Evolutionary conservation across 352 stramenopile genomes (phyloP).

Genomic region (Vaucheria bursata): DNA sequence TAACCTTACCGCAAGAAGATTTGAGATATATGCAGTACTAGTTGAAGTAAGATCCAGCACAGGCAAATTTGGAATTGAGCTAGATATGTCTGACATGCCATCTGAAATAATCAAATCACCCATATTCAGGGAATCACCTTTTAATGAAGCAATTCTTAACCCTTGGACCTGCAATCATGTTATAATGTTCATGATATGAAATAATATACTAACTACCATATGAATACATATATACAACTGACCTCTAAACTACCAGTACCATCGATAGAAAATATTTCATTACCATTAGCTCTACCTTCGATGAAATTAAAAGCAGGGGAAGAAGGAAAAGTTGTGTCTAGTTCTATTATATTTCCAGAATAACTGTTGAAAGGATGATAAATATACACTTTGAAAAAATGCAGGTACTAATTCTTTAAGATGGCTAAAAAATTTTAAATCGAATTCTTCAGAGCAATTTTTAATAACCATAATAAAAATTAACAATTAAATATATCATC

Average conservation of each 20-base stretch:
- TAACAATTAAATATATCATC: conserved; percentile 14
- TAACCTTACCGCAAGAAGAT: too few relatives aligned
- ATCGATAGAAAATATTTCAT: conserved; percentile 26
- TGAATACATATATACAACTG: neutral
- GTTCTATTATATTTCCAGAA: conserved; percentile 6
- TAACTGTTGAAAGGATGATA: conserved; percentile 1
- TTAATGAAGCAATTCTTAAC: too few relatives aligned
- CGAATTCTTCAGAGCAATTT: conserved; percentile 17
- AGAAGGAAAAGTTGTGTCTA: neutral
- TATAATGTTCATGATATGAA: too few relatives aligned
- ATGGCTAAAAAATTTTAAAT: too few relatives aligned
- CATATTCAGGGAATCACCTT: too few relatives aligned
- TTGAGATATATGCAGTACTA: too few relatives aligned
- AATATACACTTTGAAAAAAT: conserved; percentile 5
- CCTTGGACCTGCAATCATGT: too few relatives aligned
- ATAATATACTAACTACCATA: too few relatives aligned
- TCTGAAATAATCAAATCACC: too few relatives aligned
- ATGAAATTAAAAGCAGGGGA: conserved; percentile 39
- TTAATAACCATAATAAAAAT: conserved; percentile 14
- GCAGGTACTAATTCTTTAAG: conserved; percentile 9
- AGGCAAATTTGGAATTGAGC: too few relatives aligned
- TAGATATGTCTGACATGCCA: too few relatives aligned
- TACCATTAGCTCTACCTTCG: conserved; percentile 20
- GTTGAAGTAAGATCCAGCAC: too few relatives aligned
- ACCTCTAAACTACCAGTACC: conserved; percentile 29